Conservation (phyloP, 176 grass and related monocot species). For the Dendrocalamus sinicus region DNA sequence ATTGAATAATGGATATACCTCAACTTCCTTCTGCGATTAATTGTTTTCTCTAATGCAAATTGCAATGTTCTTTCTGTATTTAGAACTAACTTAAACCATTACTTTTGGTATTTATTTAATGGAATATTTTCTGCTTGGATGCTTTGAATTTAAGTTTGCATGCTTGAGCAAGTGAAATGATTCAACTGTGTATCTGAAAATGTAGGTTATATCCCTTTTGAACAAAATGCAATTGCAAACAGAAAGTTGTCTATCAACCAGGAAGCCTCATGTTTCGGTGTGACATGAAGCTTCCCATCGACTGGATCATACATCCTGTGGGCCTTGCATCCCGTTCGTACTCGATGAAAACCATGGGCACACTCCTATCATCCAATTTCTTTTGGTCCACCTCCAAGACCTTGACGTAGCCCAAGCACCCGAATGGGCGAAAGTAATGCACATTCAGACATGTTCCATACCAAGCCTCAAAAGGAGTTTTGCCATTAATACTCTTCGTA, state of each 20-base stretch:
- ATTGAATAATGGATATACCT: not conserved
- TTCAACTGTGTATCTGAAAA: conserved; percentile 25
- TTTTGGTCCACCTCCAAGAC: too few species aligned
- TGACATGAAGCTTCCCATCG: too few species aligned
- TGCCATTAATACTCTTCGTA: too few species aligned
- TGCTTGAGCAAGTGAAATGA: conserved; percentile 27
- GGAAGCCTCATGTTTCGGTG: conserved; percentile 49
- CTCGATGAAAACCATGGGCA: too few species aligned
- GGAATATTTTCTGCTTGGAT: conserved; percentile 14
- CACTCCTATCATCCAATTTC: too few species aligned
- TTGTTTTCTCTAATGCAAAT: not conserved
- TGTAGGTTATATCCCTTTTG: conserved; percentile 79
- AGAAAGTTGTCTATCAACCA: conserved; percentile 43
- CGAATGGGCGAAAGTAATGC: too few species aligned
- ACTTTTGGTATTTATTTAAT: conserved; percentile 11
- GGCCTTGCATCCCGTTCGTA: too few species aligned
- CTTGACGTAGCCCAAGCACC: too few species aligned
- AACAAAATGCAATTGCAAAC: conserved; percentile 98
- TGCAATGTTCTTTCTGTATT: conserved; percentile 13
- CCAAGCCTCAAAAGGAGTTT: too few species aligned
- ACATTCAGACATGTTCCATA: too few species aligned
- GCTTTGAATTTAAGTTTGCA: conserved; percentile 4
- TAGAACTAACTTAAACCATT: conserved; percentile 22
- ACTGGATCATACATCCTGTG: too few species aligned
- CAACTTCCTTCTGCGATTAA: not conserved